Conservation (phyloP, 2,329 filamentous ascomycete genomes). For the Coniochaeta hoffmannii region DNA sequence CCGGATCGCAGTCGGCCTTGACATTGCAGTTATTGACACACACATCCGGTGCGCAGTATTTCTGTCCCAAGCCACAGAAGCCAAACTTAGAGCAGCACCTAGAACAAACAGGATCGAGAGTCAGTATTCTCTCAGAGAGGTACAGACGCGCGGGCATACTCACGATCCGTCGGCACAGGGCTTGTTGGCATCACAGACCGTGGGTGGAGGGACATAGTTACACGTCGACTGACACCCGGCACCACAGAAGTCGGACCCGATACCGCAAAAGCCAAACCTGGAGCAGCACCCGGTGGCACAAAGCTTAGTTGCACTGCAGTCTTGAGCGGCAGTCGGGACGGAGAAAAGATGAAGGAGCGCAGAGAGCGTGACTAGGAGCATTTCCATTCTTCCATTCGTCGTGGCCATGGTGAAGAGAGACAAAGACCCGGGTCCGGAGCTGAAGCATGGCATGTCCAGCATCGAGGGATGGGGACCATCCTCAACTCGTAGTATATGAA, state of each 20-base stretch:
- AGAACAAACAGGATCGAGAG: too few species aligned
- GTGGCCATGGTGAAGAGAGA: too few species aligned
- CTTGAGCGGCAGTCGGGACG: conserved; percentile 16
- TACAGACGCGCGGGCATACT: too few species aligned
- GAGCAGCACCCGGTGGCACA: background rate
- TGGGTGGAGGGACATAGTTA: background rate
- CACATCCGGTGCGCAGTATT: background rate
- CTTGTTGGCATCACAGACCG: background rate
- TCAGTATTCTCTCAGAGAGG: too few species aligned
- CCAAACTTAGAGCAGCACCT: background rate
- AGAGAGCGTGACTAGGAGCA: background rate
- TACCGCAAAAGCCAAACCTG: background rate
- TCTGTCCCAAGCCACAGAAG: background rate
- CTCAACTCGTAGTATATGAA: too few species aligned
- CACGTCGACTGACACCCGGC: background rate
- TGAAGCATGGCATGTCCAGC: too few species aligned
- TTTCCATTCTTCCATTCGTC: too few species aligned
- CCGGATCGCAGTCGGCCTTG: background rate
- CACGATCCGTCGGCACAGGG: background rate
- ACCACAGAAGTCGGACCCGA: background rate
- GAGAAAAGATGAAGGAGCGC: background rate
- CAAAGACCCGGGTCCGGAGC: too few species aligned
- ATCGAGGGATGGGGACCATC: too few species aligned
- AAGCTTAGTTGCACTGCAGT: background rate
- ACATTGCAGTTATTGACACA: background rate